Evolutionary conservation across 345 rosid genomes (phyloP).

Genomic region (Euclidium syriacum): DNA sequence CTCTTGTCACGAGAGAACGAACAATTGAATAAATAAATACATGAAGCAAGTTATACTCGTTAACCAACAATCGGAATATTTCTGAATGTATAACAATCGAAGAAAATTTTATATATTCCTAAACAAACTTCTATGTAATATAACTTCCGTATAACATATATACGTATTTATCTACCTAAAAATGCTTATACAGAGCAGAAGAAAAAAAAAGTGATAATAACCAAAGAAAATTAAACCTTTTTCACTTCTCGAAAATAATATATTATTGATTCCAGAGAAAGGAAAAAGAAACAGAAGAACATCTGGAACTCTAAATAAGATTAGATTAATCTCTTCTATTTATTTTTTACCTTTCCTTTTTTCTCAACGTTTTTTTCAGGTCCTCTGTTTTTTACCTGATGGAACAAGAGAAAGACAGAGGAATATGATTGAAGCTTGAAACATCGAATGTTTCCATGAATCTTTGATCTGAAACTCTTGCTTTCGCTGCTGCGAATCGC

Average conservation of each 20-base stretch:
- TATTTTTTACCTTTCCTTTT: background rate
- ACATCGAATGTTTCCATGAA: conserved; percentile 91
- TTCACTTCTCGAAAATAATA: conserved; percentile 1
- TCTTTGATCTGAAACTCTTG: conserved; percentile 92
- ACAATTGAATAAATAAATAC: too few relatives aligned
- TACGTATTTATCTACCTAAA: conserved; percentile 22
- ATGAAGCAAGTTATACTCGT: background rate
- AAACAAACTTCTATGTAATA: background rate
- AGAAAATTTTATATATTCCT: background rate
- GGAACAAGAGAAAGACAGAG: conserved; percentile 69
- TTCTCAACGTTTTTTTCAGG: too few relatives aligned
- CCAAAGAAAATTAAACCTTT: background rate
- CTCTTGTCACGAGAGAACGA: too few relatives aligned
- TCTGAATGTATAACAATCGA: too few relatives aligned
- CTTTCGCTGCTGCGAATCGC: conserved; percentile 88
- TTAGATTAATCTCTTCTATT: background rate
- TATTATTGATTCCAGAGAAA: conserved; percentile 23
- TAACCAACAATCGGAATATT: background rate
- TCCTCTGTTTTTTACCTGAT: conserved; percentile 37
- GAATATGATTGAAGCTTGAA: conserved; percentile 65
- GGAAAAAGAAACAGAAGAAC: conserved; percentile 18
- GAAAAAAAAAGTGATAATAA: background rate
- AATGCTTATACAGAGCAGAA: conserved; percentile 11
- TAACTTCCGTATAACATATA: conserved; percentile 1
- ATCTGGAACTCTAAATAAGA: conserved; percentile 13